Evolutionary conservation across 140 eudicot species (phyloP).

Genomic region (Flaveria floridana): DNA sequence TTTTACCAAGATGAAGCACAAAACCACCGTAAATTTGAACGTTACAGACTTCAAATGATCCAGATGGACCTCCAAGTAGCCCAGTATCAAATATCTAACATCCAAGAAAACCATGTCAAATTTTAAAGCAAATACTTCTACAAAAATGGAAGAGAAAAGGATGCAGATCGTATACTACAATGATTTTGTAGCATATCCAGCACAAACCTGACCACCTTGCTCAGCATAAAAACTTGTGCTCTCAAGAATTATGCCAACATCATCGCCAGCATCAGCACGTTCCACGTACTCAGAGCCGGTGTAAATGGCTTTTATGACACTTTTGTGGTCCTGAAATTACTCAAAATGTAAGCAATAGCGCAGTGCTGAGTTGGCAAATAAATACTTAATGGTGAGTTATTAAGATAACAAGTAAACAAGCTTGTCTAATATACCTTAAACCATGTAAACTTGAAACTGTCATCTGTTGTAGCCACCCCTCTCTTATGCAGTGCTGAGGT

Average conservation of each 20-base stretch:
- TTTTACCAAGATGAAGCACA: slow-evolving; percentile 80
- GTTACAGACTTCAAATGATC: slow-evolving; percentile 64
- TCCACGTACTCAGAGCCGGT: slow-evolving; percentile 80
- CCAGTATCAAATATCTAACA: slow-evolving; percentile 88
- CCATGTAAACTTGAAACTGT: slow-evolving; percentile 73
- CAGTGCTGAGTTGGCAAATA: background rate
- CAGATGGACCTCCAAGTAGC: slow-evolving; percentile 64
- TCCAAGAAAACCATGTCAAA: slow-evolving; percentile 24
- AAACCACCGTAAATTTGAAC: slow-evolving; percentile 87
- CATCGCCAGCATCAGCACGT: slow-evolving; percentile 55
- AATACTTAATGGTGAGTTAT: background rate
- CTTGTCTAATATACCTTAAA: slow-evolving; percentile 55
- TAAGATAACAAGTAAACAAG: slow-evolving; percentile 10
- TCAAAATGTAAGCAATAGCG: slow-evolving; percentile 9
- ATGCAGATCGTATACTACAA: background rate
- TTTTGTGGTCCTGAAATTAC: slow-evolving; percentile 70
- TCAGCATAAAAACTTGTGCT: slow-evolving; percentile 97
- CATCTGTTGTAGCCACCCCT: slow-evolving; percentile 72
- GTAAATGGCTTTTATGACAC: slow-evolving; percentile 81
- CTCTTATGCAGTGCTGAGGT: slow-evolving; percentile 72
- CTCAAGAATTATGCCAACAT: slow-evolving; percentile 80
- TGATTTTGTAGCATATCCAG: background rate
- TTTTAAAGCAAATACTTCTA: background rate
- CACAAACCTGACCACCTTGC: slow-evolving; percentile 99
- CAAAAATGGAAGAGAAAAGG: background rate